Conservation (phyloP, 129 eudicot genomes). For the Sambucus nigra region DNA sequence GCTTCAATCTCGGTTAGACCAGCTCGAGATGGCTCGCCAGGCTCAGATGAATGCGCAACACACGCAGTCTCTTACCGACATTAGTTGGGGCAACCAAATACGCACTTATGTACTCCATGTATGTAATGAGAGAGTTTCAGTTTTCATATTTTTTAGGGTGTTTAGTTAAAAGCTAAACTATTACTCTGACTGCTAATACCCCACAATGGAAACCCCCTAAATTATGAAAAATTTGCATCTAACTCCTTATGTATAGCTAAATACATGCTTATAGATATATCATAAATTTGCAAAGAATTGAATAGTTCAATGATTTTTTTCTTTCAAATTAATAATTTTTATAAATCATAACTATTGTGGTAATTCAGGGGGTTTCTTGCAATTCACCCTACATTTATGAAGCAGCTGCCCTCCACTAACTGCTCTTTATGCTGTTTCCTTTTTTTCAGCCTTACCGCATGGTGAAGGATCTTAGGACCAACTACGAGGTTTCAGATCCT, state of each 20-base stretch:
- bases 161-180: too few species aligned
- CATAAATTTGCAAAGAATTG: too few species aligned
- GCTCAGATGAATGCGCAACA: conserved; percentile 83
- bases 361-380: too few species aligned
- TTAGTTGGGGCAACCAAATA: conserved; percentile 87
- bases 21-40: conserved; percentile 84
- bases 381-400: too few species aligned
- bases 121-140: conserved; percentile 10
- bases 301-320: too few species aligned
- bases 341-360: too few species aligned
- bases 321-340: too few species aligned
- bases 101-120: conserved; percentile 88
- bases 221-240: too few species aligned
- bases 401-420: conserved; percentile 2
- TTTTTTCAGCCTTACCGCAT: conserved; percentile 72
- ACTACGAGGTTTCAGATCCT: conserved; percentile 82
- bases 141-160: not conserved
- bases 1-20: conserved; percentile 87
- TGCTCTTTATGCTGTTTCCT: not conserved
- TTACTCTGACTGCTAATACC: too few species aligned
- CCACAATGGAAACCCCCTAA: too few species aligned
- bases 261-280: too few species aligned
- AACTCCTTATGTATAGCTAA: too few species aligned
- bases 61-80: conserved; percentile 77
- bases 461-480: conserved; percentile 89